Percentiles rank a stretch among this genome's conserved stretches.
These are phyloP conservation scores for Cercospora canescens DNA, from an alignment of 2,329 filamentous ascomycete species.

Conservation along the genomic window DNA sequence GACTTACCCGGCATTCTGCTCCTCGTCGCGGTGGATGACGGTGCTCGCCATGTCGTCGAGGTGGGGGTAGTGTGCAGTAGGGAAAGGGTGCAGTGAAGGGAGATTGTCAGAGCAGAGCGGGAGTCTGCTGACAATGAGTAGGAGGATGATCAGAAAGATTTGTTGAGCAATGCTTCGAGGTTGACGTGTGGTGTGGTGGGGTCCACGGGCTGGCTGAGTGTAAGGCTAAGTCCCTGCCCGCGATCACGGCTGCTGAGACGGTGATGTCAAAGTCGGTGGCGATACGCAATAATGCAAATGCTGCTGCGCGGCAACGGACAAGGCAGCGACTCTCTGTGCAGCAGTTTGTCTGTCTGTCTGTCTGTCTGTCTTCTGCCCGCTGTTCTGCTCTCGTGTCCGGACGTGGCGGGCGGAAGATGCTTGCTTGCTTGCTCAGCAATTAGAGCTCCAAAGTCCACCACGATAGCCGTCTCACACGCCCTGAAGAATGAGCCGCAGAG, in stretches of 20 bases:
- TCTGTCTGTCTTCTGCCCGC: neutral
- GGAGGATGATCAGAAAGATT: constrained; percentile 5
- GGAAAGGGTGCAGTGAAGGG: neutral
- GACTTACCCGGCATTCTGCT: constrained; percentile 49
- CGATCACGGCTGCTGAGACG: constrained; percentile 4
- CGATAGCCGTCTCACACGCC: neutral
- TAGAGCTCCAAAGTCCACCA: neutral
- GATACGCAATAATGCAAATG: neutral
- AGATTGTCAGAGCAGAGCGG: constrained; percentile 1
- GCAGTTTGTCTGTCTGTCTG: neutral
- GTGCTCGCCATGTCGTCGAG: constrained; percentile 47
- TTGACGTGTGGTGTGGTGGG: constrained; percentile 3
- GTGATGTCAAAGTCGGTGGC: constrained; percentile 1
- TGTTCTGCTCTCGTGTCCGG: neutral
- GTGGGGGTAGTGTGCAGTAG: neutral
- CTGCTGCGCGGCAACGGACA: neutral
- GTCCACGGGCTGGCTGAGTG: neutral
- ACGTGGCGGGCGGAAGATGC: neutral
- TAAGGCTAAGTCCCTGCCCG: neutral
- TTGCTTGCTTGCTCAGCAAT: neutral
- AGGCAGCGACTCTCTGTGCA: neutral
- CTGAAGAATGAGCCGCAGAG: neutral
- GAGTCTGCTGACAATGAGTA: neutral
- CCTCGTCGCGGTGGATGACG: constrained; percentile 48
- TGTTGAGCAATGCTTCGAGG: constrained; percentile 10